Evolutionary conservation across 352 stramenopile genomes (phyloP), one percentile per base, ranked within the genome.

Genomic region (Phytopythium delawarense): DNA sequence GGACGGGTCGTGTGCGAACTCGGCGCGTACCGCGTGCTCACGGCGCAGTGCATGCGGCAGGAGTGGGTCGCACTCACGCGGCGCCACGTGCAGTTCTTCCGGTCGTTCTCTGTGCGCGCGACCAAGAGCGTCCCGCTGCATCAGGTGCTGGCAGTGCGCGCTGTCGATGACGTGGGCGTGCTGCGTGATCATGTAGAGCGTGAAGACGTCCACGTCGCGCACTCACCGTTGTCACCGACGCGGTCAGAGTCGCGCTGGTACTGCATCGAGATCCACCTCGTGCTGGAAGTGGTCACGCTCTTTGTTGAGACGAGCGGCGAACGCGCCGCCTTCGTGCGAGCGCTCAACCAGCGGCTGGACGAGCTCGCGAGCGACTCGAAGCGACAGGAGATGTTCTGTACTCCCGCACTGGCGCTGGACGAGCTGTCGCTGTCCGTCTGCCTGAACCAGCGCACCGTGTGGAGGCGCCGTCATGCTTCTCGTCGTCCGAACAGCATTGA

Each of bases 41-140:
- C 76, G 25, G 75, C 65, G 8, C 72, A 65, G 2, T 73, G 88
- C 25, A 52, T 94, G 39, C 82, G 84, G 2, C 84, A 94, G 50
- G 84, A 94, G 59, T 94, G 84, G 81, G 64, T 88, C 54, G 70
- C 85, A 21, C 59, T 94, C 28, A 81, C 82, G 25, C 78, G 68
- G 0, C 72, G 65, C 20, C 60, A 87, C 20, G 51, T 94, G n/a
- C 71, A 78, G 21, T 90, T 88, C 61, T 91, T 87, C 55, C 69
- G 84, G 11, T 92, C 84, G 1, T 94, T 77, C 60, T 78, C 84
- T 1, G 57, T 87, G 13, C 61, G 66, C 28, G 62, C 84, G 4
- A 65, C 63, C 12, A 72, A 85, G 48, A 74, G 64, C 0, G 40
- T 94, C 2, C 60, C 69, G 2, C 57, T 91, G 16, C 63, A 66